These are phyloP conservation scores for Mycena sp. DNA, from an alignment of 1,284 basidiomycete genomes.

Conservation along the genomic window DNA sequence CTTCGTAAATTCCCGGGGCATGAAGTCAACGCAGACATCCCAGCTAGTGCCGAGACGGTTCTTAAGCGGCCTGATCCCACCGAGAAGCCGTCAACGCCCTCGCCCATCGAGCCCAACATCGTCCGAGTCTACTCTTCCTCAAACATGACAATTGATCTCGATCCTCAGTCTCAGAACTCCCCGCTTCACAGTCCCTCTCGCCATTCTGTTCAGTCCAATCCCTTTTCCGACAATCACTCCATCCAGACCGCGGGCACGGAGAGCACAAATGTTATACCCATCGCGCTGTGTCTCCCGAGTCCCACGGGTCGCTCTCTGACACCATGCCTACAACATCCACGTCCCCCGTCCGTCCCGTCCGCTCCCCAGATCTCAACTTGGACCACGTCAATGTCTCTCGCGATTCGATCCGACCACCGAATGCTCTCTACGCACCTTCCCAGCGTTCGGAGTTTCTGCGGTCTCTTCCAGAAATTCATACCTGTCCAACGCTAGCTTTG, in stretches of 20 bases:
- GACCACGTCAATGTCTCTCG: constrained; percentile 69
- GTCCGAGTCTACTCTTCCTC: constrained; percentile 60
- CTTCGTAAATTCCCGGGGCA: constrained; percentile 42
- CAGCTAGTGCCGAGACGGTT: constrained; percentile 77
- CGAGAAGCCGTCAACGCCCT: constrained; percentile 61
- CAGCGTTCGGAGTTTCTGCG: constrained; percentile 59
- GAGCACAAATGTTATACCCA: constrained; percentile 85
- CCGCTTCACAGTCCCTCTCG: constrained; percentile 39
- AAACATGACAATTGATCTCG: constrained; percentile 64
- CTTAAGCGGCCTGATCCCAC: constrained; percentile 81
- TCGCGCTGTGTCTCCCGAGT: constrained; percentile 77
- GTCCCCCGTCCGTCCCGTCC: constrained; percentile 67
- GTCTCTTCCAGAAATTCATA: constrained; percentile 71
- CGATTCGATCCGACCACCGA: constrained; percentile 55
- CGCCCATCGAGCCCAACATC: constrained; percentile 44
- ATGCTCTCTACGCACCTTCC: constrained; percentile 57
- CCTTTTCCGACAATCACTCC: constrained; percentile 79
- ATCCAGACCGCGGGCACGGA: constrained; percentile 82
- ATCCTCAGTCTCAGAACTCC: constrained; percentile 57
- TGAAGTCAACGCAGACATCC: constrained; percentile 67
- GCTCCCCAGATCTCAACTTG: constrained; percentile 67
- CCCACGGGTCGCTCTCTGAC: constrained; percentile 17
- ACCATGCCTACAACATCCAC: constrained; percentile 42
- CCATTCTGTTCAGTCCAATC: constrained; percentile 55
- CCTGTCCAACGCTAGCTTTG: constrained; percentile 76